These are phyloP conservation scores for Leccinum sublutescens DNA, from an alignment of 768 basidiomycete genomes.

Conservation along the genomic window DNA sequence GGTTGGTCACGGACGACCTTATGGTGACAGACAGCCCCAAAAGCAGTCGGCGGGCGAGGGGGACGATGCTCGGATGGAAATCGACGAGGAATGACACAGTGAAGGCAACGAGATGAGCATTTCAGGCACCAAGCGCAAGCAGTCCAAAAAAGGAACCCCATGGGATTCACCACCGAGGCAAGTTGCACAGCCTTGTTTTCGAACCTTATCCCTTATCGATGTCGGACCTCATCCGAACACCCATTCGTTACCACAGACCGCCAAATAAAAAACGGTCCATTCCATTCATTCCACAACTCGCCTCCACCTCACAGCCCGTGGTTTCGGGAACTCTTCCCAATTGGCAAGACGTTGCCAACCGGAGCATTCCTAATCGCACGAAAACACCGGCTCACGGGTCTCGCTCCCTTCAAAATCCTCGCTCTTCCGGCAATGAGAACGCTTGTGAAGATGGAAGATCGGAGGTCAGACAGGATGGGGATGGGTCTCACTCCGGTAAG, in stretches of 20 bases:
- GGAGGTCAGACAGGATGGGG: not conserved
- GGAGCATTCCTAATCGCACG: no score
- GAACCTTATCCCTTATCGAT: no score
- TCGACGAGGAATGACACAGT: not conserved
- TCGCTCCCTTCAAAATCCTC: not conserved
- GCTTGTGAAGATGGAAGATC: not conserved
- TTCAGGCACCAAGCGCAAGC: not conserved
- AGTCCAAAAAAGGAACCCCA: not conserved
- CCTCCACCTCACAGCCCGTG: not conserved
- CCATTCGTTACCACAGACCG: not conserved
- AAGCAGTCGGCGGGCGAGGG: no score
- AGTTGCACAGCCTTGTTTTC: not conserved
- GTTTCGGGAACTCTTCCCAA: no score
- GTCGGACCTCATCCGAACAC: not conserved
- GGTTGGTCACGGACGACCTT: not conserved
- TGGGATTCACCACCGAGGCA: not conserved
- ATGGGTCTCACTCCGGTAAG: not conserved
- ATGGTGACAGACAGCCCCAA: no score
- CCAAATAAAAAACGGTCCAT: not conserved
- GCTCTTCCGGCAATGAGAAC: not conserved
- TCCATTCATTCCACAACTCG: not conserved
- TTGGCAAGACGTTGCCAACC: no score
- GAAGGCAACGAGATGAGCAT: not conserved
- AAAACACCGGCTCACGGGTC: no score
- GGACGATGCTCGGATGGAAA: not conserved